Base-by-base conservation (phyloP, 2,329 filamentous ascomycete genomes). In the Phialemoniopsis sp. region DNA sequence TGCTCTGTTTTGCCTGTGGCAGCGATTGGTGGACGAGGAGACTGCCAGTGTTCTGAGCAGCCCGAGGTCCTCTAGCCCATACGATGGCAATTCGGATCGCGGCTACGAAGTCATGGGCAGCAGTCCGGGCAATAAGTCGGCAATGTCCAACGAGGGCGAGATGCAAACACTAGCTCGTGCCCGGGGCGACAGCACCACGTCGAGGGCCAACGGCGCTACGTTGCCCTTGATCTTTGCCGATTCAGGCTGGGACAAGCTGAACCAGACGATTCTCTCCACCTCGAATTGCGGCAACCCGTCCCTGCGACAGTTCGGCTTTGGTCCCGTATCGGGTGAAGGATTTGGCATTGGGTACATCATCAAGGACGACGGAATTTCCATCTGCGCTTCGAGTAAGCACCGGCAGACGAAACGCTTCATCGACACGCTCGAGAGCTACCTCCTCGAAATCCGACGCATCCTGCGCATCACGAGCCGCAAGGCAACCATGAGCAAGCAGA, bases 311-410 rank as follows among this genome's bases (percentile, higher is more conserved):
- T 98, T 98, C 54, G 93, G 93, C 4, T 98, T 98, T 58, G 93
- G 93, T 0, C 93, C 93, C 2, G 95, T 91, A 0, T 91, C 87
- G 1, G 91, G 83, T 3, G 89, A 96, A 49, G 93, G 93, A 0
- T 97, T 97, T 56, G 93, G 93, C 21, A 96, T 98, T 40, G 93
- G 93, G 3, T 98, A 98, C 67, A 97, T 98, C 55, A 96, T 98
- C 76, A 98, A 98, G 64, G 89, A 94, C 50, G 87, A 93, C 38
- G 78, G 80, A 36, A 87, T 97, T 44, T 89, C 84, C 34, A 91
- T 98, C 45, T 97, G 93, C 61, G 89, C 90, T 1, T 87, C 85
- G 13, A 93, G 86, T 55, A 96, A 96, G 65, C 93, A 98, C 60
- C 73, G 93, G 31, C 93, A 98, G 66, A 98, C 93, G 0, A 82